phyloP scores from a whole-genome alignment of 805 yeast genomes.

The Lipomyces starkeyi region DNA sequence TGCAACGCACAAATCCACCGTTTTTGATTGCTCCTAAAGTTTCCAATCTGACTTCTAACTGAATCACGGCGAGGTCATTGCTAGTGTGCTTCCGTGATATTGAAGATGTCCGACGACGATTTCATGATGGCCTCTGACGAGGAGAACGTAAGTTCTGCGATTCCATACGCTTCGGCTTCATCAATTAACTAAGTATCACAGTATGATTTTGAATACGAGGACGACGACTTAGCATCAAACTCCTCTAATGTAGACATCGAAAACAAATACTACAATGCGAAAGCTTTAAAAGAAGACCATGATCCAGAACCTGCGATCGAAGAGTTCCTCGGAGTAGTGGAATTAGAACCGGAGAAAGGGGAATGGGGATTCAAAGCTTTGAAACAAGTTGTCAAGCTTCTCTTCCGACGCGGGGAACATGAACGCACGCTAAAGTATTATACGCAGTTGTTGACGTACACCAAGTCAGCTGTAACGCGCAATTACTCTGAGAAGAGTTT shows the following conservation, averaged over 20 bases:
- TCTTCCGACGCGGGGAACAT: slow-evolving; percentile 34
- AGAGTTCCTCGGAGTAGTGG: slow-evolving; percentile 43
- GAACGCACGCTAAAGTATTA: slow-evolving; percentile 40
- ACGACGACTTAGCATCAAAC: slow-evolving; percentile 45
- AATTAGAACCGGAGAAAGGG: slow-evolving; percentile 37
- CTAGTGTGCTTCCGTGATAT: not conserved
- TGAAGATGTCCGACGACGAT: slow-evolving; percentile 48
- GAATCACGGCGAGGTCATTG: not conserved
- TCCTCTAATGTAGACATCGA: slow-evolving; percentile 42
- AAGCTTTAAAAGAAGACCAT: slow-evolving; percentile 46
- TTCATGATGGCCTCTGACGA: slow-evolving; percentile 50
- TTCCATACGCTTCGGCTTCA: slow-evolving; percentile 9
- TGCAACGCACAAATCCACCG: too few relatives aligned
- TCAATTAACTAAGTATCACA: slow-evolving; percentile 13
- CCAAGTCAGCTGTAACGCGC: slow-evolving; percentile 39
- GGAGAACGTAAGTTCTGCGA: slow-evolving; percentile 43
- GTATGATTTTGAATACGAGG: slow-evolving; percentile 48
- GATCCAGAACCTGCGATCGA: slow-evolving; percentile 46
- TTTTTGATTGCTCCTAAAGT: not conserved
- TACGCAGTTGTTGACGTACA: slow-evolving; percentile 37
- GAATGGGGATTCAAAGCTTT: slow-evolving; percentile 47
- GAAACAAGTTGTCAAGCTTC: slow-evolving; percentile 48
- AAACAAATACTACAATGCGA: slow-evolving; percentile 50
- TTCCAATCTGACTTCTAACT: not conserved
- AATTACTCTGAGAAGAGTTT: slow-evolving; percentile 48